Evolutionary conservation across 75 land plant genomes (phyloP), one percentile per base, ranked within the genome.

Genomic region (Pinus tabuliformis): DNA sequence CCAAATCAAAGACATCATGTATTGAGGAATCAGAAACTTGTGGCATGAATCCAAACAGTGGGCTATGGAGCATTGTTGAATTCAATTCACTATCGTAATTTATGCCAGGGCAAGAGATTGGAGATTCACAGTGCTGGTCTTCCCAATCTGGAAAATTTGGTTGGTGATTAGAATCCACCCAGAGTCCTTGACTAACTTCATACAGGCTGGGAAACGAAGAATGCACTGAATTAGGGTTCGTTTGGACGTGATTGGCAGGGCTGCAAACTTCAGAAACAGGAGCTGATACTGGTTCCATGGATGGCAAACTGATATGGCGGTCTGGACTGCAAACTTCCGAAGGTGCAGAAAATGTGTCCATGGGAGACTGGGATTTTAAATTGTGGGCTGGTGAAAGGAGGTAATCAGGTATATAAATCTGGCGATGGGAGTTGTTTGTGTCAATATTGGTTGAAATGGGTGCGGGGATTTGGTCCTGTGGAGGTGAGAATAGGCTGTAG

Each of bases 321-420:
- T 76, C 78, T 42, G 78, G 78, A 26, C 78, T 76, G 73, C 72
- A 76, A 6, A 76, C 72, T 62, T 63, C 78, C 14, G 73, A 65
- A 24, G 78, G 74, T 36, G 78, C 28, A 39, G 78, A 75, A 14
- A 37, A 17, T 68, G 72, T 42, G 22, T 68, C 72, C n/a, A 45
- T 52, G n/a, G 54, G 72, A 9, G 72, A 68, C 22, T 42, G 72
- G 24, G 72, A 68, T 68, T 68, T 68, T 49, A 9, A 49, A 49
- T 49, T 49, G 12, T 9, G 54, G 12, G 54, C 1, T 42, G 72
- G 22, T 42, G 72, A 68, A 14, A 68, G 3, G 52, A 42, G n/a
- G 52, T 49, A 2, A 49, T 39, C 72, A n/a, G 54, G n/a, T 11
- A 45, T 68, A 68, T 45, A 39, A 42, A 68, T 42, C n/a, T 68